Conservation (phyloP, 2,329 filamentous ascomycete genomes). For the Fusarium sp. region DNA sequence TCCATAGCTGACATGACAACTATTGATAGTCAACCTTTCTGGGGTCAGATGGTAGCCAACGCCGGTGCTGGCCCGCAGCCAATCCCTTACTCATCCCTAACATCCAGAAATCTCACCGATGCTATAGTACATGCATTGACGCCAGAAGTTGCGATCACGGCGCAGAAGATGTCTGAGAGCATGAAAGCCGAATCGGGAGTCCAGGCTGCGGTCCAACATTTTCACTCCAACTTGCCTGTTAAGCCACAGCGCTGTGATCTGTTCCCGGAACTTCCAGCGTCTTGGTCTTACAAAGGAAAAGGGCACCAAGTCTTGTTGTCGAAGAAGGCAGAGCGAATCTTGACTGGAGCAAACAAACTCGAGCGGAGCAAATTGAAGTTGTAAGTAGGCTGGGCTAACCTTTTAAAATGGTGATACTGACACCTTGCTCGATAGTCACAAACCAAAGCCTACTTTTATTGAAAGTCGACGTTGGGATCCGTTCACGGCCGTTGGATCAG, state of each 20-base stretch:
- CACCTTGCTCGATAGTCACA: neutral
- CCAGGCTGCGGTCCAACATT: neutral
- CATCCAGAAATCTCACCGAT: neutral
- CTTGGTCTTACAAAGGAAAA: neutral
- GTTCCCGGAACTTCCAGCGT: neutral
- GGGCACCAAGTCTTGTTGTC: neutral
- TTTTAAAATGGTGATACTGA: neutral
- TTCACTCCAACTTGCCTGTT: neutral
- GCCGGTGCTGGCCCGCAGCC: neutral
- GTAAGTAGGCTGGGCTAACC: neutral
- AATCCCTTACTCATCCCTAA: neutral
- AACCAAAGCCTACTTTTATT: neutral
- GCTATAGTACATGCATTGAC: neutral
- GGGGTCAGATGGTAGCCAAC: constrained; percentile 1
- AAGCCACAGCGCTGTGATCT: neutral
- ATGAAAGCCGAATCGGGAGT: neutral
- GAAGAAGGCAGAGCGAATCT: neutral
- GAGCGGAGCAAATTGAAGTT: neutral
- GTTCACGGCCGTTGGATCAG: neutral
- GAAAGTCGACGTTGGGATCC: constrained; percentile 4
- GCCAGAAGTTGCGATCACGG: neutral
- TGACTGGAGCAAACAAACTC: neutral
- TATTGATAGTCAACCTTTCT: constrained; percentile 2
- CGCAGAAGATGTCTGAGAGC: neutral
- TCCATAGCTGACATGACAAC: neutral